Base-by-base conservation (phyloP, 805 yeast species). In the Geotrichum ghanense region DNA sequence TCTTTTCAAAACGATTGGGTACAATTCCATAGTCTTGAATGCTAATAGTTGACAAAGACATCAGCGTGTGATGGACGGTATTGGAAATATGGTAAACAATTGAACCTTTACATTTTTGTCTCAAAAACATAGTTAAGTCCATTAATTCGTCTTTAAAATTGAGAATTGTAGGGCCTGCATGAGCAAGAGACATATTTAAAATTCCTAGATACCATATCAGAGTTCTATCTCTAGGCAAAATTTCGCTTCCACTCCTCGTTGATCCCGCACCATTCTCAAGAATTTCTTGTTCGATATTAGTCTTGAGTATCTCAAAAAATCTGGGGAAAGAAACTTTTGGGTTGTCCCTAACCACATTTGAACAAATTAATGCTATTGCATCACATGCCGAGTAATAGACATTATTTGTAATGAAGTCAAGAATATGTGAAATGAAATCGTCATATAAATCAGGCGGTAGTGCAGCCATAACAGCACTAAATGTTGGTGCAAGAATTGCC, bases 191-290 rank as follows among this genome's bases (percentile, higher is more conserved):
- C 58, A 86, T 89, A 57, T 81, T 78, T 40, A 89, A 62, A 2
- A 87, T 74, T 2, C 80, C 73, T 25, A 85, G 60, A 56, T 81
- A 76, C 77, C 95, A 78, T 24, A 78, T 77, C 6, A 92, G 64
- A 17, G 80, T 75, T 24, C 81, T 81, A 62, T 92, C 97, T 39
- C 88, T 72, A n/a, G 84, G 84, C 22, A 79, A 70, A 22, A 83
- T 70, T 24, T 83, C 89, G 4, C 73, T 67, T 0, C 81, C 76
- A 39, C 62, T 73, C 59, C 95, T 73, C 0, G 79, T 67, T 1
- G 74, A 64, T 2, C 97, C 97, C 0, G 97, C 97, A 2, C 78
- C 83, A 52, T 89, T 83, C 52, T 80, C 85, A 9, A 67, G 66
- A 19, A 90, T 70, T 57, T 90, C 95, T 26, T 72, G 76, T 31